These are phyloP conservation scores for Trypanosoma cruzi DNA, from an alignment of 208 protist species.

Conservation along the genomic window DNA sequence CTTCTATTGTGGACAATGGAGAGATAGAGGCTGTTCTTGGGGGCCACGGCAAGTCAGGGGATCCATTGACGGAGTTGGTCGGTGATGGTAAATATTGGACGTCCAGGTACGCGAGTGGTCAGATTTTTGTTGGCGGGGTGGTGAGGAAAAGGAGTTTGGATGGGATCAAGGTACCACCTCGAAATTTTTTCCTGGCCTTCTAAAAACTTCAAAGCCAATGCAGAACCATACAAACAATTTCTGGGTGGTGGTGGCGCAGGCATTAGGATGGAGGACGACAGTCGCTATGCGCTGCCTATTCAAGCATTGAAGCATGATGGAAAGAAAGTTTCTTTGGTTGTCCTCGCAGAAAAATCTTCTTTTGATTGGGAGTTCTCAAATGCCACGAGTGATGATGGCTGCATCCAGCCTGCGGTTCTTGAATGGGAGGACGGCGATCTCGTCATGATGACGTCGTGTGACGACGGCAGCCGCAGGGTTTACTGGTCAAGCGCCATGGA, in stretches of 20 bases:
- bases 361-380: too few species aligned
- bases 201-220: not conserved
- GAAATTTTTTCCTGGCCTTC: not conserved
- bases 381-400: not conserved
- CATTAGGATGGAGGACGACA: constrained; percentile 11
- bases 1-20: constrained; percentile 11
- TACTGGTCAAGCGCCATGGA: too few species aligned
- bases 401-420: too few species aligned
- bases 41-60: too few species aligned
- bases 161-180: not conserved
- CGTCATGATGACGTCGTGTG: not conserved
- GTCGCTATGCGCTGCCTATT: constrained; percentile 12
- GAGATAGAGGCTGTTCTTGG: not conserved
- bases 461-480: constrained; percentile 6
- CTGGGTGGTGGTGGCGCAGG: constrained; percentile 12
- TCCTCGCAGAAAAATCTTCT: constrained; percentile 4
- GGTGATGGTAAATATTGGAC: too few species aligned
- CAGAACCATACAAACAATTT: constrained; percentile 7
- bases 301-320: constrained; percentile 1
- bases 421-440: too few species aligned
- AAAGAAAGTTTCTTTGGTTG: not conserved
- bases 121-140: not conserved
- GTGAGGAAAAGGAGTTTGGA: not conserved
- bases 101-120: too few species aligned
- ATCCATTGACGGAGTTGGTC: too few species aligned